Evolutionary conservation across 768 basidiomycete genomes (phyloP).

Genomic region (Hypholoma fasciculare): DNA sequence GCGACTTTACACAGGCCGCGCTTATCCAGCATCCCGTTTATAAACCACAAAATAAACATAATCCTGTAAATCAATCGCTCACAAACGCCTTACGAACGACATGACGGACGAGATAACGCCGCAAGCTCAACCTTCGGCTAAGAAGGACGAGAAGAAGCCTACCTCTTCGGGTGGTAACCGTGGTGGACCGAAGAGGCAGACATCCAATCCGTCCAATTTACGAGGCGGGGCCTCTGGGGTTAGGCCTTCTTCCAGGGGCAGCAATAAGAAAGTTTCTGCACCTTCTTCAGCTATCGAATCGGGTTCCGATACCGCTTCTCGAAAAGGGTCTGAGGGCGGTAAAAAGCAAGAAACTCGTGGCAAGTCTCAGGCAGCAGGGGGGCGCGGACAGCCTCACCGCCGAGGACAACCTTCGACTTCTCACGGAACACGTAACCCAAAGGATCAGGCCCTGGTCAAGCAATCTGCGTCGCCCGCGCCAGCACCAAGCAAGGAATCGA

Average conservation of each 20-base stretch:
- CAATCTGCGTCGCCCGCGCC: constrained; percentile 53
- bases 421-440: constrained; percentile 52
- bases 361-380: constrained; percentile 50
- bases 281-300: constrained; percentile 53
- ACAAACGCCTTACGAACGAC: constrained; percentile 70
- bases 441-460: constrained; percentile 43
- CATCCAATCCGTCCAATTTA: constrained; percentile 50
- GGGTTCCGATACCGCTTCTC: constrained; percentile 69
- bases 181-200: constrained; percentile 53
- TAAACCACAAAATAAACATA: constrained; percentile 48
- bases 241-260: constrained; percentile 64
- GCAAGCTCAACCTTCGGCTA: constrained; percentile 53
- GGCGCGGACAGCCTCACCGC: constrained; percentile 50
- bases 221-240: constrained; percentile 42
- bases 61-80: constrained; percentile 42
- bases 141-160: constrained; percentile 78
- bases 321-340: constrained; percentile 54
- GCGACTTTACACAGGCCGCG: constrained; percentile 9
- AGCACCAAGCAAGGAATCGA: constrained; percentile 55
- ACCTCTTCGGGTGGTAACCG: constrained; percentile 49
- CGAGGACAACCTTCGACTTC: constrained; percentile 60
- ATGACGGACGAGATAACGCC: constrained; percentile 83
- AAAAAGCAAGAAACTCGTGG: constrained; percentile 60
- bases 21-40: constrained; percentile 15
- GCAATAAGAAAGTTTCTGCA: constrained; percentile 59